Evolutionary conservation across 2,329 filamentous ascomycete species (phyloP).

Genomic region (Huntiella decipiens): DNA sequence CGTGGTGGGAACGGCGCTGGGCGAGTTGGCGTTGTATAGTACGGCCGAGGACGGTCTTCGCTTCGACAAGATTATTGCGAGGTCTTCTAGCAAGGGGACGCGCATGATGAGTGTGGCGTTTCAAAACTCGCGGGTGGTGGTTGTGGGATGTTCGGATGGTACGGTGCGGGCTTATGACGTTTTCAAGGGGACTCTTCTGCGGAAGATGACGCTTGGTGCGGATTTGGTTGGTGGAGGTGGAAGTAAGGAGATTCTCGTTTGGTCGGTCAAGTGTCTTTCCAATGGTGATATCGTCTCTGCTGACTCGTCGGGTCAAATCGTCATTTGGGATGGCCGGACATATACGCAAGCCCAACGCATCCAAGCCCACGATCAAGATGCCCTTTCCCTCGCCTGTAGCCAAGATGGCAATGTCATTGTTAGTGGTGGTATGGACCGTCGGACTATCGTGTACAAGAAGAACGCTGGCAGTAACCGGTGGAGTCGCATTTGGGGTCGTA

Average conservation of each 20-base stretch:
- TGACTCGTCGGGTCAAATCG: slow-evolving; percentile 83
- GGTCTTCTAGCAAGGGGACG: slow-evolving; percentile 64
- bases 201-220: slow-evolving; percentile 71
- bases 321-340: slow-evolving; percentile 85
- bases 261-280: slow-evolving; percentile 76
- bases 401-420: slow-evolving; percentile 64
- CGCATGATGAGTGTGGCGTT: slow-evolving; percentile 84
- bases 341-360: slow-evolving; percentile 77
- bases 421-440: slow-evolving; percentile 80
- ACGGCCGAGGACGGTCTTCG: slow-evolving; percentile 68
- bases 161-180: slow-evolving; percentile 85
- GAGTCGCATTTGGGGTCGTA: slow-evolving; percentile 68
- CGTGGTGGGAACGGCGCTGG: slow-evolving; percentile 76
- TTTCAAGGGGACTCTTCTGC: slow-evolving; percentile 52
- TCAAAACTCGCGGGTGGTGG: slow-evolving; percentile 61
- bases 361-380: slow-evolving; percentile 73
- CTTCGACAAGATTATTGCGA: slow-evolving; percentile 57
- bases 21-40: slow-evolving; percentile 70
- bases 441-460: slow-evolving; percentile 66
- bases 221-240: slow-evolving; percentile 46
- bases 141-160: slow-evolving; percentile 91
- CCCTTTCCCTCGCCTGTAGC: slow-evolving; percentile 70
- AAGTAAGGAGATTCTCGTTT: slow-evolving; percentile 72
- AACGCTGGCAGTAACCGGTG: slow-evolving; percentile 46
- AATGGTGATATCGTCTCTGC: slow-evolving; percentile 85